A percentile compares a stretch with the other conserved stretches of the same genome.
These are phyloP conservation scores for Polygonum maritimum DNA, from an alignment of 148 eudicot genomes.

Conservation along the genomic window DNA sequence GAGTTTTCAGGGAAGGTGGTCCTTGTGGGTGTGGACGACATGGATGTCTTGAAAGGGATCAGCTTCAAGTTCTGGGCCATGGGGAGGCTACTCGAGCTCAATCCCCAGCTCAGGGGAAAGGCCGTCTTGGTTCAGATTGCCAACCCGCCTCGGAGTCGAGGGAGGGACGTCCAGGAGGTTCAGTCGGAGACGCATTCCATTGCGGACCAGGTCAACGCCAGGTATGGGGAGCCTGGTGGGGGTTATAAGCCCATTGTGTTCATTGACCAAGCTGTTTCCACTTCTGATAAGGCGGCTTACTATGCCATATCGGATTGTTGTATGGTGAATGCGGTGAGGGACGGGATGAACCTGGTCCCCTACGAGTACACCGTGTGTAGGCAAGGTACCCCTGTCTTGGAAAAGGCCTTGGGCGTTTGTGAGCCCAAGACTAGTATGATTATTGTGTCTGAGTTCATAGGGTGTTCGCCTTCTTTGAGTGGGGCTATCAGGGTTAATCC, in stretches of 20 bases:
- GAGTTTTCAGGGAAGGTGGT: conserved; percentile 51
- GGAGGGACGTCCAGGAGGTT: conserved; percentile 65
- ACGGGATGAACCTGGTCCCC: conserved; percentile 88
- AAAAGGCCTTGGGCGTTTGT: conserved; percentile 32
- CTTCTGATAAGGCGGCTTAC: conserved; percentile 59
- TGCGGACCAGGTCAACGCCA: conserved; percentile 38
- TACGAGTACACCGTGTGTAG: conserved; percentile 62
- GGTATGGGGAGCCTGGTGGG: conserved; percentile 28
- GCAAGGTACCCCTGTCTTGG: conserved; percentile 43
- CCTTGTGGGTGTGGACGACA: conserved; percentile 77
- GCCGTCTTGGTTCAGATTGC: conserved; percentile 70
- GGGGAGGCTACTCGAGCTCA: conserved; percentile 39
- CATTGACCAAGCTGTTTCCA: conserved; percentile 44
- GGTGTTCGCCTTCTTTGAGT: conserved; percentile 81
- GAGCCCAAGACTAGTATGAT: conserved; percentile 46
- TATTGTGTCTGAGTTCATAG: conserved; percentile 76
- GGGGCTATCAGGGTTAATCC: conserved; percentile 89
- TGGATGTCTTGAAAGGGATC: conserved; percentile 86
- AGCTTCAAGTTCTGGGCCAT: conserved; percentile 68
- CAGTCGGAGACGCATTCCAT: conserved; percentile 36
- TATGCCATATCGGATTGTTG: conserved; percentile 65
- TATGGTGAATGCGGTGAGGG: conserved; percentile 76
- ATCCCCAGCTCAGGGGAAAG: conserved; percentile 41
- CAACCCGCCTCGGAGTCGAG: conserved; percentile 67
- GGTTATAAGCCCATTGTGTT: conserved; percentile 70